Evolutionary conservation across 2,329 filamentous ascomycete species (phyloP), one percentile per base, ranked within the genome.

Genomic region (Cytospora piceicola): DNA sequence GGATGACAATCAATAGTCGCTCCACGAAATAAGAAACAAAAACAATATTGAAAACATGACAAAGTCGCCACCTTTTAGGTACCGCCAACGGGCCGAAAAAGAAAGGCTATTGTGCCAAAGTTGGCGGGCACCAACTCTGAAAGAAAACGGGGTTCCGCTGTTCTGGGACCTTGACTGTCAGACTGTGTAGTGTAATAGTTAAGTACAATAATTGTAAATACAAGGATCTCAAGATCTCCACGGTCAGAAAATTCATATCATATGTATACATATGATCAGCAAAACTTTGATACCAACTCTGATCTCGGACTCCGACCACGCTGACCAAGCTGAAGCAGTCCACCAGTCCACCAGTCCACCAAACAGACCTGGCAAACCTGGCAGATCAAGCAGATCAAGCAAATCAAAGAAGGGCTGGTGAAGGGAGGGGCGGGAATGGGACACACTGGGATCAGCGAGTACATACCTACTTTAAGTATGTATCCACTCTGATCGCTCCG

Each of bases 21-120:
- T 24, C 29, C 14, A 22, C 3, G 39, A 39, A 20, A n/a, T 5
- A 12, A 14, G 17, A 22, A 53, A 32, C 53, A 30, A 62, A 57
- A 49, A 34, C n/a, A n/a, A n/a, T n/a, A n/a, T n/a, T n/a, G n/a
- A n/a, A n/a, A n/a, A n/a, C n/a, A n/a, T n/a, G n/a, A 51, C 24
- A 61, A 42, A 51, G 57, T 27, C 39, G 34, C 8, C 34, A n/a
- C 11, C 32, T 39, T 5, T 39, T 20, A 49, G 24, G 53, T 57
- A 53, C 42, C 53, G 62, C 34, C 54, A 29, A 39, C 27, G 63
- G 53, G 58, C 63, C 63, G 58, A 62, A 39, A 55, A 54, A 53
- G 22, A 49, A 55, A 24, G 24, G 20, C 46, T n/a, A 49, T 49
- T 49, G 46, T 49, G 42, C 29, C 46, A 60, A 34, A 60, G 20